Percentiles rank a stretch among this genome's conserved stretches.
These are phyloP conservation scores for Letharia lupina DNA, from an alignment of 495 filamentous ascomycete species.

Conservation along the genomic window DNA sequence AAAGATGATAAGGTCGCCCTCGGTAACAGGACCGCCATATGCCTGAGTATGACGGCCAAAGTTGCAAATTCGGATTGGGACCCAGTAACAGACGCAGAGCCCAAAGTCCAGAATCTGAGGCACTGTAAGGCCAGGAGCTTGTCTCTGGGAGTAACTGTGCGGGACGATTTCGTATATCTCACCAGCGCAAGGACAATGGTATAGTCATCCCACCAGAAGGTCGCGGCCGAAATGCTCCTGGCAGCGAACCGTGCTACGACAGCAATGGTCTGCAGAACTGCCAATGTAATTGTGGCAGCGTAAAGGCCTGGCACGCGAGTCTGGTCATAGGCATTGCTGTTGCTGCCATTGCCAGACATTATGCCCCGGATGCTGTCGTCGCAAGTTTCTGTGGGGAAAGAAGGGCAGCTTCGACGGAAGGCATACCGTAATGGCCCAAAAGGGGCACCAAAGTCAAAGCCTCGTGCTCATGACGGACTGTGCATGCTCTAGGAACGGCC, in stretches of 20 bases:
- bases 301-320: constrained; percentile 7
- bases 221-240: constrained; percentile 26
- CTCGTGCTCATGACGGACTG: too few relatives aligned
- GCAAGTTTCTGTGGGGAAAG: neutral
- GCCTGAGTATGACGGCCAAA: constrained; percentile 17
- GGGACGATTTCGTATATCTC: neutral
- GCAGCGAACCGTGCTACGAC: constrained; percentile 30
- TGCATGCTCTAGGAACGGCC: too few relatives aligned
- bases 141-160: neutral
- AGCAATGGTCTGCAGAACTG: constrained; percentile 30
- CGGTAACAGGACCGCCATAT: constrained; percentile 19
- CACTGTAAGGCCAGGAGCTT: neutral
- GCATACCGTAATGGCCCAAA: neutral
- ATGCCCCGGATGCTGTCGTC: neutral
- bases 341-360: neutral
- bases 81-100: constrained; percentile 14
- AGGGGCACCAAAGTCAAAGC: too few relatives aligned
- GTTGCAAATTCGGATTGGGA: constrained; percentile 7
- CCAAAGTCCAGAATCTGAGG: constrained; percentile 19
- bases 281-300: constrained; percentile 4
- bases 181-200: constrained; percentile 29
- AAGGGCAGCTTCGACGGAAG: neutral
- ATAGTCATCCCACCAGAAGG: constrained; percentile 37
- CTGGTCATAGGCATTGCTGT: constrained; percentile 10
- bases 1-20: constrained; percentile 32